Base-by-base conservation (phyloP, 345 rosid genomes). In the Eucalyptus marginata region DNA sequence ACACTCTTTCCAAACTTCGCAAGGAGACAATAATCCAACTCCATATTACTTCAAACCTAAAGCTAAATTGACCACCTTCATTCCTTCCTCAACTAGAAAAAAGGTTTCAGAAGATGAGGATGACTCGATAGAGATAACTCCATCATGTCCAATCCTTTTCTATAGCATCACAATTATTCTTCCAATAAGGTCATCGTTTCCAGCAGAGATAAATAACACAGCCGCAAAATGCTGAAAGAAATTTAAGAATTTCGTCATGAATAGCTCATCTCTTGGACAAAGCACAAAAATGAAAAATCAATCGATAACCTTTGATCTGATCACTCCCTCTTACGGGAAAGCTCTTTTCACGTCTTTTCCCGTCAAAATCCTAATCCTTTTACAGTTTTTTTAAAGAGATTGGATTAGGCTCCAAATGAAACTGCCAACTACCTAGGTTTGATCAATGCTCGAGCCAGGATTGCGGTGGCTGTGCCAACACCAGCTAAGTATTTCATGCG, bases 151-250 rank as follows among this genome's bases (percentile, higher is more conserved):
- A 88, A 97, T 95, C 93, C 93, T 95, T 64, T 94, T 24, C 95
- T 58, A 97, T 92, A 90, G 96, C 93, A 85, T 96, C 96, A 94
- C 96, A 90, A 96, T 92, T 91, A 97, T 90, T 90, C 92, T 91
- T 86, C 97, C 95, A 62, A 96, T 89, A 86, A 93, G 95, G 24
- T 96, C 99, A 92, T 97, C 96, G 44, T 96, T 96, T 62, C 98
- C 99, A 92, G 98, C 93, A 95, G 99, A 96, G 88, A 96, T 92
- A 49, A 96, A 92, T 81, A 99, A 99, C 91, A 97, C 96, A 7
- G 98, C 99, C 96, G 95, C 93, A 91, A 49, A 88, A 89, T 87
- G 46, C 71, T 71, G 36, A 90, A 90, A 88, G 17, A 91, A 10
- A 80, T 66, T 58, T 83, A 50, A 25, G 59, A 47, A 68, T 43